These are phyloP conservation scores for Phylloporus sp. DNA, from an alignment of 768 basidiomycete genomes.

Conservation along the genomic window DNA sequence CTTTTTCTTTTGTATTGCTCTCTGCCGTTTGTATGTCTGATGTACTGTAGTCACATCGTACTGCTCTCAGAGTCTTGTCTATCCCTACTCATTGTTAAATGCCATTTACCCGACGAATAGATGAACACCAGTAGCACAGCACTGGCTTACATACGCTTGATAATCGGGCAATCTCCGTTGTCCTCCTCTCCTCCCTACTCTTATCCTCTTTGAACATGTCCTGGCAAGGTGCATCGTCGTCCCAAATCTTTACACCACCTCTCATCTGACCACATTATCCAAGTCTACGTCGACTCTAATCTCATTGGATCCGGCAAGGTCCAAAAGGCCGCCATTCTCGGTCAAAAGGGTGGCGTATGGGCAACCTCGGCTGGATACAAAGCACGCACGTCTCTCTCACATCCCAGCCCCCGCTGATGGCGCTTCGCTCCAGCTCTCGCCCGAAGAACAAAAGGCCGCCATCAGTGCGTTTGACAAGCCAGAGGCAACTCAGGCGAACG, in stretches of 20 bases:
- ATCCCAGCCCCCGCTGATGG: not conserved
- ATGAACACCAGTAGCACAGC: no score
- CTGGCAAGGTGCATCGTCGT: conserved; percentile 61
- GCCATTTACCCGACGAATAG: no score
- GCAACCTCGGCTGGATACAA: conserved; percentile 21
- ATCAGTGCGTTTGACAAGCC: conserved; percentile 40
- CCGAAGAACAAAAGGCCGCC: conserved; percentile 23
- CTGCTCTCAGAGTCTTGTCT: not conserved
- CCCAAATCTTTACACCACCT: not conserved
- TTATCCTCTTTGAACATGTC: conserved; percentile 43
- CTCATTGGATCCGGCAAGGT: conserved; percentile 73
- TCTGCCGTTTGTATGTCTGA: not conserved
- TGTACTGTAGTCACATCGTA: conserved; percentile 2
- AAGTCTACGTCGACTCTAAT: conserved; percentile 79
- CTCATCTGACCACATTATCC: conserved; percentile 35
- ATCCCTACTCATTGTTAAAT: no score
- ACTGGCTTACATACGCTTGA: conserved; percentile 27
- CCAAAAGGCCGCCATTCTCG: conserved; percentile 54
- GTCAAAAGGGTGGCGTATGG: conserved; percentile 28
- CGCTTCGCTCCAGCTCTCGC: conserved; percentile 11
- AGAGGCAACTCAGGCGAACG: conserved; percentile 43
- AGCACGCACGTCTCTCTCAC: conserved; percentile 2
- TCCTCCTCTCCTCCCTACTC: not conserved
- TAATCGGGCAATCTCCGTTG: conserved; percentile 29
- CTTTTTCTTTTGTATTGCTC: not conserved